Evolutionary conservation across 2,329 filamentous ascomycete species (phyloP), one percentile per base, ranked within the genome.

Genomic region (Pseudopithomyces chartarum): DNA sequence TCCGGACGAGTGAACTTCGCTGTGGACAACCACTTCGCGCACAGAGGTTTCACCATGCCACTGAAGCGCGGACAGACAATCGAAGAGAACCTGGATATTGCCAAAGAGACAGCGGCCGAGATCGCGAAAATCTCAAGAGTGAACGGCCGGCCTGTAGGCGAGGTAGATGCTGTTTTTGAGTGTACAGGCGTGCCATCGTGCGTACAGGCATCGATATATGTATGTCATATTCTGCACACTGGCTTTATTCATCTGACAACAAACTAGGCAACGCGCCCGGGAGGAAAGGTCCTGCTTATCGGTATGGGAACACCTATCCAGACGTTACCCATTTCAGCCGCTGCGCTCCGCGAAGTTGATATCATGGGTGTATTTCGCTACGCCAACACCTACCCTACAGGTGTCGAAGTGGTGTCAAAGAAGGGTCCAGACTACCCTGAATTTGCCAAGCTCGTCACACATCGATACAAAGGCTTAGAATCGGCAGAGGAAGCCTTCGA

Each of bases 261-360:
- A 17, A 23, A 11, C 3, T 44, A 81, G 78, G 74, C 87, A 2
- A 87, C 89, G 10, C 82, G 82, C 56, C 82, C 89, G 0, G 90
- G 90, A 23, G 90, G 90, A 17, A 88, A 87, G 65, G 81, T 92
- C 47, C 83, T 92, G 73, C 87, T 92, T 73, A 89, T 93, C 22
- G 90, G 90, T 52, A 92, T 92, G 90, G 90, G 90, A 36, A 90
- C 85, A 5, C 89, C 90, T 0, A 84, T 91, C 51, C 89, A 92
- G 73, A 91, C 88, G 0, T 80, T 92, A 1, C 89, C 89, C 1
- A 79, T 93, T 44, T 90, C 87, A 6, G 87, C 88, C 6, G 89
- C 89, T 2, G 88, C 90, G 40, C 79, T 91, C 29, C 84, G 89
- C 38, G 90, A 93, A 76, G 87, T 92, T 42, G 90, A 92, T 69